Base-by-base conservation (phyloP, 768 basidiomycete genomes). In the Glaciozyma antarctica region DNA sequence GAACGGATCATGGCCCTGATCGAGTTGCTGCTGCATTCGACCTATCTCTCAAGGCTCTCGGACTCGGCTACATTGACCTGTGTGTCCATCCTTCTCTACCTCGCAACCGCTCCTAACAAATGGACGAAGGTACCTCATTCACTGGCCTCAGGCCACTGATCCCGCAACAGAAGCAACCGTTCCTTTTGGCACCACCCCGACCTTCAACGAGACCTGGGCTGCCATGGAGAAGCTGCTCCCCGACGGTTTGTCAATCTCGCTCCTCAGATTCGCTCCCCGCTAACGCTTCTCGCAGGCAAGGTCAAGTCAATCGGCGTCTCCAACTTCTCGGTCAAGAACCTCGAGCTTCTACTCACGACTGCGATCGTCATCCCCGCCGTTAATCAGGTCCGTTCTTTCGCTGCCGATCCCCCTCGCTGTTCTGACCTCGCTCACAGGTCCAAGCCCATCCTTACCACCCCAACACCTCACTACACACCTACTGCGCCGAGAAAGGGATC, bases 51-150 rank as follows among this genome's bases (percentile, higher is more conserved):
- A 73, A 75, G 58, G 84, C 87, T 73, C 82, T 92, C 53, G 86
- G 85, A 5, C 73, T 84, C 19, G 81, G 84, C 56, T 90, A 91
- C 73, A 79, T 92, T 48, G 90, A 92, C 74, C 80, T 90, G 26
- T 92, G 89, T 10, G 34, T 34, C 34, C 34, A 5, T 10, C 34
- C 5, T 10, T 34, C 10, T 34, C 5, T 34, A 5, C 34, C 34
- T 34, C 34, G 34, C 34, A 34, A 34, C 34, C 34, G 5, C 10
- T 5, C 5, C 34, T 34, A 10, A 34, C 34, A 10, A 5, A 34
- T 5, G 34, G 34, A 5, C 34, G 34, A 5, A 34, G 34, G 6
- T 34, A 34, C 74, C 80, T 86, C 85, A 73, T 90, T 60, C 88
- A 89, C 77, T 90, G 88, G 86, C 86, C 87, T 1, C 45, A 47